Evolutionary conservation across 176 grass and related monocot genomes (phyloP), one percentile per base, ranked within the genome.

Genomic region (Triticum timopheevii): DNA sequence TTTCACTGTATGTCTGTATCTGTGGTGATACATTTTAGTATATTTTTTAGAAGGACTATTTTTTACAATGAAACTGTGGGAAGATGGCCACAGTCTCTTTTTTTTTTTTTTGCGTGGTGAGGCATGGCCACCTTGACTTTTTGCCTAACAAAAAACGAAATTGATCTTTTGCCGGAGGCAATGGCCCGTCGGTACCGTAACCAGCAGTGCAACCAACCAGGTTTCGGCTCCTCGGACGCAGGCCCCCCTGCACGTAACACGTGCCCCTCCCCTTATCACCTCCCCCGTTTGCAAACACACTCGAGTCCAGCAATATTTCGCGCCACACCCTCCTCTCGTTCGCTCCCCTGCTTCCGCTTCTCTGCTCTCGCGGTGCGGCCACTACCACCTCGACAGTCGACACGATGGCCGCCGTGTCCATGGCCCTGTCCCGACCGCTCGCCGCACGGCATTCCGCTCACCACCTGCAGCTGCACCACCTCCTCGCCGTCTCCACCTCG

Each of bases 281-380:
- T 77, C 47, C 9, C 10, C 73, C n/a, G 13, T 27, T 16, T 40
- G 23, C 47, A 77, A 77, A 77, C 73, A 76, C 73, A 10, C 36
- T 71, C 27, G 10, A 77, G 47, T 33, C 47, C 47, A 77, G 10
- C 47, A 22, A 33, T 1, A 76, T 76, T 77, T 77, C 74, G 47
- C 74, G 74, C 74, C 74, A 77, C 19, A 8, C 27, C 47, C 50
- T 77, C 74, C 73, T 76, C 73, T 76, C 45, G 4, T 76, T 76
- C 73, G 0, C 2, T 54, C 73, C 73, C 9, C 73, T 76, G 73
- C 8, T 38, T 75, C 71, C 13, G 13, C 5, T 22, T 59, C 56
- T 63, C 61, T 63, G 20, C 61, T 63, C n/a, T 9, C 61, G 22
- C 61, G 61, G n/a, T 20, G n/a, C 61, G 61, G 61, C 61, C 61